Evolutionary conservation across 2,329 filamentous ascomycete species (phyloP), one percentile per base, ranked within the genome.

Genomic region (Anthostomella pinea): DNA sequence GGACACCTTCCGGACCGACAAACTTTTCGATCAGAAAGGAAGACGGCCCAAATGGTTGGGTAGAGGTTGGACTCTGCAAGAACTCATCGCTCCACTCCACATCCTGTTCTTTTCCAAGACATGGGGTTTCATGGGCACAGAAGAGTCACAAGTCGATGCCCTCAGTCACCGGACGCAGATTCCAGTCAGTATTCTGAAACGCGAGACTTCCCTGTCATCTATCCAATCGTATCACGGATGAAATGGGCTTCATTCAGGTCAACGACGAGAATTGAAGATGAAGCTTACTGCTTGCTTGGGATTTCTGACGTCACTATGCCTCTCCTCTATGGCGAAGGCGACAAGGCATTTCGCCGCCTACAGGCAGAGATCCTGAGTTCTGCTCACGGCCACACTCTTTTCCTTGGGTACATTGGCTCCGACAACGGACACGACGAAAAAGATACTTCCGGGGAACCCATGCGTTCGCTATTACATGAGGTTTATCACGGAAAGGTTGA

Each of bases 261-360:
- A 5, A 45, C 43, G 14, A 45, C 32, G 8, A 26, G 39, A 6
- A 15, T 15, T 8, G 39, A 38, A 33, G 42, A 45, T 15, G 34
- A 42, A 3, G 35, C 42, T 6, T 45, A 45, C 13, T 38, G 36
- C 4, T 22, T 45, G n/a, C 36, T 45, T 7, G 43, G 43, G 1
- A 21, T 45, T 3, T 43, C 39, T 11, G 18, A 15, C 6, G 22
- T 45, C 4, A 39, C 23, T 18, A 43, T 45, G 43, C 20, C 36
- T 5, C 17, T 43, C 1, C 7, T 43, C 26, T 45, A 45, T 11
- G 39, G 39, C 7, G 43, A 45, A 18, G 39, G 39, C 8, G 4
- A 18, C 3, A 32, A 23, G 7, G 43, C 43, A 4, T 39, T 45
- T 17, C 33, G 20, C 7, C 29, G 43, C 4, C 29, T 45, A 2